phyloP scores from a whole-genome alignment of 2,329 filamentous ascomycete genomes.

The Catunica adiposa region DNA sequence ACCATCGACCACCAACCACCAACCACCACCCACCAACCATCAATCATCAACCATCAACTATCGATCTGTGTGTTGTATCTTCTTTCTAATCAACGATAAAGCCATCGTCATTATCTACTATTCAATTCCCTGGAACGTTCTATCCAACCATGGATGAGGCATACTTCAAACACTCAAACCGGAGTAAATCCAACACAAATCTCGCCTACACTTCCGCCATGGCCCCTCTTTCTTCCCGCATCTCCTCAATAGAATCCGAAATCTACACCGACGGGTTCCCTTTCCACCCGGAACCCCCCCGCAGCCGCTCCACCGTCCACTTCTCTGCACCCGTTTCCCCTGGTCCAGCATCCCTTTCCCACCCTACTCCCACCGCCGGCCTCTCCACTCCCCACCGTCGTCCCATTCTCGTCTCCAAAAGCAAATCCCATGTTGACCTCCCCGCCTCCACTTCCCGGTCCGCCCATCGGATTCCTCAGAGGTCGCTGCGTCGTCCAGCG shows the following conservation, averaged over 20 bases:
- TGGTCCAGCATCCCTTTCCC: neutral
- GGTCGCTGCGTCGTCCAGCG: slow-evolving; percentile 12
- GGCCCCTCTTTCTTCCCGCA: slow-evolving; percentile 45
- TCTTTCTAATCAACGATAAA: no score
- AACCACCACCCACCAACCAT: no score
- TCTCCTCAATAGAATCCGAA: slow-evolving; percentile 36
- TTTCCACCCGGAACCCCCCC: slow-evolving; percentile 26
- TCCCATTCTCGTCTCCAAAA: slow-evolving; percentile 33
- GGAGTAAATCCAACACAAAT: slow-evolving; percentile 41
- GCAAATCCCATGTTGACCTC: slow-evolving; percentile 43
- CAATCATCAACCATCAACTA: no score
- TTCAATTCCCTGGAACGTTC: no score
- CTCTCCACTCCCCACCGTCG: slow-evolving; percentile 21
- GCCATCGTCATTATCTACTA: no score
- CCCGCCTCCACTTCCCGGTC: neutral
- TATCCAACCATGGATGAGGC: slow-evolving; percentile 44
- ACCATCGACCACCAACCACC: no score
- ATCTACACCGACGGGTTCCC: neutral
- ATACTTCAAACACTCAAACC: slow-evolving; percentile 43
- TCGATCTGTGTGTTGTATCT: no score
- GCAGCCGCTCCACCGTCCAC: slow-evolving; percentile 23
- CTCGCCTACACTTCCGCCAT: slow-evolving; percentile 43
- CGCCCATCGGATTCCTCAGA: neutral
- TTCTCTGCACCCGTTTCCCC: slow-evolving; percentile 37
- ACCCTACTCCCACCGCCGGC: slow-evolving; percentile 19